Base-by-base conservation (phyloP, 257 asterid species). In the Galeopsis tetrahit region DNA sequence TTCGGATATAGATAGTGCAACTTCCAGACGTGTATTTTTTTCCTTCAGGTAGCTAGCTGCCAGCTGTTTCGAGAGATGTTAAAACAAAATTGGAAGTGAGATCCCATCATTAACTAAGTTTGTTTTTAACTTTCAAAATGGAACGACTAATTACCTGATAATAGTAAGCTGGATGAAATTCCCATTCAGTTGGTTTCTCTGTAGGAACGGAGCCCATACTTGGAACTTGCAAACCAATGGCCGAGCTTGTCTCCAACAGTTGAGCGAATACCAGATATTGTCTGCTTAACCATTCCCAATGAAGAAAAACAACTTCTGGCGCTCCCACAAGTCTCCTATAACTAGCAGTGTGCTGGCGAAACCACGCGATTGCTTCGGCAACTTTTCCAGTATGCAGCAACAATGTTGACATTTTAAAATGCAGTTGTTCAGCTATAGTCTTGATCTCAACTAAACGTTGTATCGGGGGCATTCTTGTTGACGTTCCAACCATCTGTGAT, bases 271-370 rank as follows among this genome's bases (percentile, higher is more conserved):
- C 96, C 78, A 95, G 78, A 78, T 82, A 88, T 73, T 95, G 99
- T 73, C 96, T 79, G 86, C 98, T 90, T 80, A 95, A 83, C 99
- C 99, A 95, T 78, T 92, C 97, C 97, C 98, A 95, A 48, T 95
- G 99, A 83, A 90, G 89, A 81, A 87, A 95, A 76, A 63, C 78
- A 77, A 83, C 93, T 71, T 92, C 95, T 5, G 93, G 86, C 7
- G 85, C 82, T 76, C 97, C 99, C 56, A 73, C 83, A 77, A 90
- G 92, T 81, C 59, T 86, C 83, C 85, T 85, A 82, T 88, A 95
- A 76, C 83, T 72, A 82, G 85, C 82, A 70, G 75, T 76, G 68
- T 92, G 99, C 80, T 80, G 87, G 77, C 93, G 92, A 78, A 95
- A 90, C 98, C 96, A 87, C 13, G 77, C 73, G 72, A 90, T 92